Evolutionary conservation across 805 yeast species (phyloP).

Genomic region (Ascoidea rubescens): DNA sequence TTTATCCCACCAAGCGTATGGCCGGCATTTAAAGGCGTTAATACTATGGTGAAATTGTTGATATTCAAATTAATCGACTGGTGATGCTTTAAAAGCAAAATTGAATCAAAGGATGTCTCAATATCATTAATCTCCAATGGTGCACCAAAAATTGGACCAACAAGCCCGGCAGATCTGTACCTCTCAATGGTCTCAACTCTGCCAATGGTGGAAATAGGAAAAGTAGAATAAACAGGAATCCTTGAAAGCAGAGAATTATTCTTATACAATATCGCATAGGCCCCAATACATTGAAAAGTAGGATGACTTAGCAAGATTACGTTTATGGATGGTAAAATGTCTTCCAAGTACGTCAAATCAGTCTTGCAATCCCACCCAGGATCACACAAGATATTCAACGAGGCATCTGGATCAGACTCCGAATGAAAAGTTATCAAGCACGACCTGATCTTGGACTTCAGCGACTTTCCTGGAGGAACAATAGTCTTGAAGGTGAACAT

Average conservation of each 20-base stretch:
- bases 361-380: constrained; percentile 60
- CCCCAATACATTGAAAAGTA: constrained; percentile 66
- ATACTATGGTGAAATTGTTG: constrained; percentile 19
- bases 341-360: constrained; percentile 27
- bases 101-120: constrained; percentile 65
- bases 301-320: constrained; percentile 78
- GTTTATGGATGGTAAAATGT: constrained; percentile 37
- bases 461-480: background rate
- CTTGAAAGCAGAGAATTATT: constrained; percentile 33
- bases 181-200: constrained; percentile 74
- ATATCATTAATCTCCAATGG: constrained; percentile 56
- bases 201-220: constrained; percentile 84
- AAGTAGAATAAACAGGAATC: constrained; percentile 72
- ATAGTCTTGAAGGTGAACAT: background rate
- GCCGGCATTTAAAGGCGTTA: constrained; percentile 85
- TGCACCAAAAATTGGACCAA: constrained; percentile 56
- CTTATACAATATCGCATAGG: constrained; percentile 56
- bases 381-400: constrained; percentile 43
- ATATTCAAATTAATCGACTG: constrained; percentile 50
- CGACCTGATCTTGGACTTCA: background rate
- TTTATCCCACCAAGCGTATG: constrained; percentile 89
- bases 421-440: background rate
- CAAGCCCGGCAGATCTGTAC: constrained; percentile 56
- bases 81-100: constrained; percentile 58
- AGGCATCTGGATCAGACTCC: background rate